Evolutionary conservation across 208 protist genomes (phyloP), one percentile per base, ranked within the genome.

Genomic region (Trypanosoma theileri): DNA sequence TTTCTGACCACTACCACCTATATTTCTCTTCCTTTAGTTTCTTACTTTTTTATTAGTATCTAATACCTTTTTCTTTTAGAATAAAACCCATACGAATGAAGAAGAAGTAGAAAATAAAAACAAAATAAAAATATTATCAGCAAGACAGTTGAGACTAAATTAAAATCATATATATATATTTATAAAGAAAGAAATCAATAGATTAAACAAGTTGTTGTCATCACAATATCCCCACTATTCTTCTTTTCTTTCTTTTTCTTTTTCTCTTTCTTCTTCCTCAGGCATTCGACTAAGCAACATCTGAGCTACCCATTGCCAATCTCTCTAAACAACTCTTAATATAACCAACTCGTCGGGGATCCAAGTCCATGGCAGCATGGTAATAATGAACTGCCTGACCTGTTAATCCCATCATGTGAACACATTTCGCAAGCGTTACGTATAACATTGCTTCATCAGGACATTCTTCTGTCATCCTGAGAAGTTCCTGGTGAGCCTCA

Each of bases 371-470:
- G 28, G 83, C 94, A 40, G 64, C 77, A 59, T 88, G 80, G 56
- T 91, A 94, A 66, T 85, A 70, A 55, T 74, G 45, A 40, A 93
- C 61, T 35, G 91, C 91, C 46, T 84, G 57, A 13, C 81, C 68
- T 14, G 79, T 54, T 1, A 80, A 55, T 3, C 79, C 78, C 59
- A 88, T 66, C 17, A 73, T 70, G 51, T 86, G 71, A 66, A 86
- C 71, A 57, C 92, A 90, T 65, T 92, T 89, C 40, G 88, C 95
- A 22, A 98, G 77, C 14, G 94, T 80, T 41, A 97, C 80, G 60
- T 97, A 90, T 17, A 98, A 71, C 59, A 86, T 81, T 22, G 93
- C 86, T 72, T 99, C 96, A 52, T 86, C 81, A 3, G 95, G 94
- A 19, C 81, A 89, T n/a, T 79, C 59, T 52, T 82, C 73, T 42